A percentile compares a stretch with the other conserved stretches of the same genome.
phyloP scores from a whole-genome alignment of 208 protist genomes.

The Acanthamoeba culbertsoni region DNA sequence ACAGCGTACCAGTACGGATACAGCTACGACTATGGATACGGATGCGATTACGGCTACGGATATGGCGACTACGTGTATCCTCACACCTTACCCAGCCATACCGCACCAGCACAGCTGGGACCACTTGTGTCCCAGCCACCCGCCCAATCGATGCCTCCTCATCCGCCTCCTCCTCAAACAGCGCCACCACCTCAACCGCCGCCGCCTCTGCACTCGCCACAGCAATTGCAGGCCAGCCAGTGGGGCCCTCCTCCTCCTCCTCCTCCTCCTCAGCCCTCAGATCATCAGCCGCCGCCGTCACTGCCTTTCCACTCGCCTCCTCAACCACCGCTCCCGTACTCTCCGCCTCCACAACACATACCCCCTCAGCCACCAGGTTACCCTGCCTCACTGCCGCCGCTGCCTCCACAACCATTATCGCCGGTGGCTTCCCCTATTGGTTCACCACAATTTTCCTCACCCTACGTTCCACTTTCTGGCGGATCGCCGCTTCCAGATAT shows the following conservation, averaged over 20 bases:
- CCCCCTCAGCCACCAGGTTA: too few species aligned
- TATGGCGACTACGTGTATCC: too few species aligned
- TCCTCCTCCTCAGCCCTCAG: background rate
- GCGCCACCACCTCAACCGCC: background rate
- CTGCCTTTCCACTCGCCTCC: background rate
- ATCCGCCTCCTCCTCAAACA: too few species aligned
- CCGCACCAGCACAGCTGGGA: background rate
- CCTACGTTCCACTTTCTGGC: background rate
- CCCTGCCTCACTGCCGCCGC: background rate
- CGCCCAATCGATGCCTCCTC: too few species aligned
- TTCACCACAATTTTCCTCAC: too few species aligned
- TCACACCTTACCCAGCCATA: background rate
- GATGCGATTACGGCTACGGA: too few species aligned
- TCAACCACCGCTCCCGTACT: background rate
- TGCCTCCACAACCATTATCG: too few species aligned
- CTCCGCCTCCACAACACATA: too few species aligned
- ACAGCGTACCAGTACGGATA: too few species aligned
- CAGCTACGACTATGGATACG: too few species aligned
- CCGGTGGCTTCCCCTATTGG: too few species aligned
- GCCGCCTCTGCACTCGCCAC: background rate
- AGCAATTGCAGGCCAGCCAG: background rate
- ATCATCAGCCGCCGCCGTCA: background rate
- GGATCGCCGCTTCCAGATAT: too few species aligned
- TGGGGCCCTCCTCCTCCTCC: background rate
- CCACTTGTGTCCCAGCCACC: background rate